Base-by-base conservation (phyloP, 768 basidiomycete genomes). In the Russula olivacea region DNA sequence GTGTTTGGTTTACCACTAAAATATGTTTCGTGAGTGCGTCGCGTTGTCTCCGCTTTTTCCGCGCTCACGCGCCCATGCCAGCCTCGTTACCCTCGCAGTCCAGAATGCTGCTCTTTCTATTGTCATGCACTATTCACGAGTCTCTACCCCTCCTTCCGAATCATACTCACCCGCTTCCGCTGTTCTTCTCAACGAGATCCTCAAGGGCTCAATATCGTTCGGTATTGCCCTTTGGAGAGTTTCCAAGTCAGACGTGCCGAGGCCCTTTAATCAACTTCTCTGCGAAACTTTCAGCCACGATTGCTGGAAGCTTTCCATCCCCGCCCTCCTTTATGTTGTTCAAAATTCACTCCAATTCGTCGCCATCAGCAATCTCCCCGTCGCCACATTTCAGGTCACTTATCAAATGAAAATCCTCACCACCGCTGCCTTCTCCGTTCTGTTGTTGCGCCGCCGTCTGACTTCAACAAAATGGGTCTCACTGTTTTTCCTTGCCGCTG, bases 381-480 rank as follows among this genome's bases (percentile, higher is more conserved):
- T 93, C 58, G 96, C 97, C 15, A 93, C 96, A 3, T 99, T 98
- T 77, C 96, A 98, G 73, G 93, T 98, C 66, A 91, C 91, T 10
- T 96, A 98, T 73, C 94, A 98, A 76, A 95, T 98, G 94, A 98
- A 98, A 75, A 98, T 98, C 72, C 81, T 98, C 61, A 98, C 94
- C 54, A 98, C 94, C 17, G 95, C 93, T 23, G 92, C 89, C 55
- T 95, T 95, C 74, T 92, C 91, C 49, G 93, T 96, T 59, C 75
- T 83, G 2, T 80, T 98, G 64, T 83, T 96, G 17, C 85, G 93
- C 47, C 90, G 81, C 71, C 83, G 81, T 69, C 78, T 98, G 45
- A 80, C 80, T 34, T 74, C 81, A 0, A 80, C 80, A 2, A 94
- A 98, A 72, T 98, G 97, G 96, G 73, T 92, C 21, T 83, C 93